Evolutionary conservation across 345 rosid species (phyloP).

Genomic region (Trapa bicornis): DNA sequence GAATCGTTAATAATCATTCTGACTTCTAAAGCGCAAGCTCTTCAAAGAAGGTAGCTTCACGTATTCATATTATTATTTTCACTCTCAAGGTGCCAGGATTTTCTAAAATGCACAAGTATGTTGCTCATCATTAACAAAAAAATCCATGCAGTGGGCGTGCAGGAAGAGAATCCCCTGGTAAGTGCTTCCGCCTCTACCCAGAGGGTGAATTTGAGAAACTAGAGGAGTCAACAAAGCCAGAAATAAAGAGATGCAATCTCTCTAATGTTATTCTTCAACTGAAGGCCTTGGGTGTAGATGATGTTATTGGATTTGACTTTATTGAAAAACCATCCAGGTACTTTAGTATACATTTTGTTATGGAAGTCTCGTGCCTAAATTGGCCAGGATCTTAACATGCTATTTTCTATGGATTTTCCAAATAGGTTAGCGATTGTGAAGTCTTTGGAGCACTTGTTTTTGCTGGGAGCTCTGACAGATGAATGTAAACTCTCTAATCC

Average conservation of each 20-base stretch:
- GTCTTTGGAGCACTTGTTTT: conserved; percentile 64
- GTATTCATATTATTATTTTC: background rate
- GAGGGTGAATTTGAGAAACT: conserved; percentile 82
- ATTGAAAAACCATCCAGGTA: conserved; percentile 88
- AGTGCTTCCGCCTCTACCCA: conserved; percentile 86
- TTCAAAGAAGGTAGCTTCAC: conserved; percentile 62
- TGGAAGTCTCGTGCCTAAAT: background rate
- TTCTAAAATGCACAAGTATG: background rate
- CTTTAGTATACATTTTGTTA: background rate
- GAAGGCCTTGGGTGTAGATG: conserved; percentile 80
- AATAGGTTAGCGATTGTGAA: conserved; percentile 65
- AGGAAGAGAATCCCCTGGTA: conserved; percentile 93
- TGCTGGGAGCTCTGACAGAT: conserved; percentile 82
- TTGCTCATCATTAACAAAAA: conserved; percentile 3
- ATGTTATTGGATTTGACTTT: conserved; percentile 83
- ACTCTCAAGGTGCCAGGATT: too few relatives aligned
- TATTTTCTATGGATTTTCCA: background rate
- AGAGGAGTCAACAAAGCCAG: conserved; percentile 82
- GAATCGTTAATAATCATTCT: conserved; percentile 69
- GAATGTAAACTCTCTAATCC: conserved; percentile 77
- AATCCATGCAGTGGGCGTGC: conserved; percentile 70
- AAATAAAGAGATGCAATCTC: conserved; percentile 88
- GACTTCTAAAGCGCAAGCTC: conserved; percentile 80
- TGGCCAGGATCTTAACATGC: background rate
- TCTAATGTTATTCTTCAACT: conserved; percentile 84